Evolutionary conservation across 2,329 filamentous ascomycete genomes (phyloP), one percentile per base, ranked within the genome.

Genomic region (Hypoxylon sp.): DNA sequence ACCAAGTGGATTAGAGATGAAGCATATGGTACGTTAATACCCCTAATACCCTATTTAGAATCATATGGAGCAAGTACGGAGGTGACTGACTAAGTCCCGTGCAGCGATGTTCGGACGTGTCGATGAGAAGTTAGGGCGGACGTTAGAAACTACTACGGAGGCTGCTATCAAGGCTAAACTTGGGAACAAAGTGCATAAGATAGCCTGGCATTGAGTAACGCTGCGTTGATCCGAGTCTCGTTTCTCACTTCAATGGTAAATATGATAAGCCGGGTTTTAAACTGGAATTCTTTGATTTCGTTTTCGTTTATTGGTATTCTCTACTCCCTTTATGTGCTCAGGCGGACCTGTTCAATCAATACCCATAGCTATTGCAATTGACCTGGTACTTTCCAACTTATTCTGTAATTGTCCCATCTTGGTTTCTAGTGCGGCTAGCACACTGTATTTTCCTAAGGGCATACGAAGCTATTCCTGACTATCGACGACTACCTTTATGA

Each of bases 21-120:
- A 6, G 55, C 51, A 3, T 70, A 70, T 34, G 68, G 68, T 70
- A 68, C 13, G 68, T 68, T 19, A 17, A 17, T n/a, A 21, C 13
- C 28, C 19, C 38, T 38, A 23, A 13, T 28, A 10, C 28, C 17
- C 56, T 43, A 3, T 36, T 25, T 19, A 17, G 10, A 32, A 30
- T 55, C 3, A 25, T 51, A 41, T 23, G 45, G 25, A 32, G 21
- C 1, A 17, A 25, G 13, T 17, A 41, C 3, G 11, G 14, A 17
- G 19, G 13, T 63, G 41, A 30, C 61, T 68, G 55, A 70, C 65
- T 53, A 13, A 60, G 17, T 49, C 3, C 46, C 14, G 2, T 68
- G 38, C 46, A 70, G 68, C 59, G 10, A 70, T 70, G 68, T 70
- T 70, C 17, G 23, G 59, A 46, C 65, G 65, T 25, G 65, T 70